Conservation (phyloP, 345 rosid genomes). For the Syzygium jambos region DNA sequence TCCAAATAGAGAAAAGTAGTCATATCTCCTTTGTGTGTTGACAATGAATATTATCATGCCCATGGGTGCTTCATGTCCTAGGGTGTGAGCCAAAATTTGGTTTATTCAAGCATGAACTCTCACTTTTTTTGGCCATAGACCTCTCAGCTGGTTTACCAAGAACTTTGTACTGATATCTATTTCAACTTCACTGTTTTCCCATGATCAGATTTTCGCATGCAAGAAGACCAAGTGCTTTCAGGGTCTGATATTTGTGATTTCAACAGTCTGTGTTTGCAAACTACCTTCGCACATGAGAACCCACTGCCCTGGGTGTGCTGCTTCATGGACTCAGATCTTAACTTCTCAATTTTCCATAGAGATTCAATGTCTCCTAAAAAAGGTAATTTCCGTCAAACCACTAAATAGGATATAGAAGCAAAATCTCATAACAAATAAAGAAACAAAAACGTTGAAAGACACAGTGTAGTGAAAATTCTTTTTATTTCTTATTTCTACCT, state of each 20-base stretch:
- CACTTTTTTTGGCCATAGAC: neutral
- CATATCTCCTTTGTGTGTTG: neutral
- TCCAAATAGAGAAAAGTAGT: neutral
- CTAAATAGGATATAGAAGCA: neutral
- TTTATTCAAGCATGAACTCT: neutral
- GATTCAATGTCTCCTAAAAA: conserved; percentile 53
- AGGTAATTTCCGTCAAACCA: neutral
- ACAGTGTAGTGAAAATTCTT: neutral
- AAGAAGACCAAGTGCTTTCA: neutral
- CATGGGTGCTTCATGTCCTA: neutral
- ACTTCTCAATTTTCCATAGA: conserved; percentile 60
- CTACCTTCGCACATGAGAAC: conserved; percentile 74
- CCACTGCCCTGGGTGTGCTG: conserved; percentile 49
- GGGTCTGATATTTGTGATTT: neutral
- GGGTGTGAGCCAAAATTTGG: neutral
- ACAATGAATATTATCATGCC: neutral
- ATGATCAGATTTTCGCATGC: neutral
- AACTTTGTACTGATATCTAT: neutral
- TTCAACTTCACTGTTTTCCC: neutral
- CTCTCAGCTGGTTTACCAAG: neutral
- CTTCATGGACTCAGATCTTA: conserved; percentile 56
- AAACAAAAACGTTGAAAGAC: neutral
- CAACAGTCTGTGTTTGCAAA: neutral
- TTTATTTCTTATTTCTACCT: neutral
- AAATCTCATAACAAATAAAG: neutral